Percentiles rank a stretch among this genome's conserved stretches.
Evolutionary conservation across 305 asterid genomes (phyloP).

Genomic region (Plantago lanceolata): DNA sequence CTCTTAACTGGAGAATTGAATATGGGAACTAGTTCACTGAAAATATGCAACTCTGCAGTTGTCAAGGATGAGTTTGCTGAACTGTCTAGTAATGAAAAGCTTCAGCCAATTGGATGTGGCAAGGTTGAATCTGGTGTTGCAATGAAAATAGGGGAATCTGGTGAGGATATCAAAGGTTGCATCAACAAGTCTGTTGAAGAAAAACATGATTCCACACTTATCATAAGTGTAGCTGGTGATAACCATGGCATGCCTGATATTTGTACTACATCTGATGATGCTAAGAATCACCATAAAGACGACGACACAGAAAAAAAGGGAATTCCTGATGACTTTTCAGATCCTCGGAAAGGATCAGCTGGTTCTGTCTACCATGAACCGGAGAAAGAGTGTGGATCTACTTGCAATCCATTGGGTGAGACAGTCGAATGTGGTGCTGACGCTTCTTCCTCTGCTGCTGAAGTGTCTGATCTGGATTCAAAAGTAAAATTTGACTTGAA

Average conservation of each 20-base stretch:
- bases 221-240: conserved; percentile 21
- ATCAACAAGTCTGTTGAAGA: conserved; percentile 29
- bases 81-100: conserved; percentile 28
- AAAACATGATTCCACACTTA: background rate
- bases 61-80: conserved; percentile 31
- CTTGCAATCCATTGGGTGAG: conserved; percentile 27
- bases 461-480: conserved; percentile 27
- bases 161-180: conserved; percentile 8
- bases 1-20: conserved; percentile 29
- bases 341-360: conserved; percentile 24
- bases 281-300: conserved; percentile 23
- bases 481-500: conserved; percentile 49
- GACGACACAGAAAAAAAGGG: conserved; percentile 29
- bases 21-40: conserved; percentile 13
- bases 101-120: conserved; percentile 19
- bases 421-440: conserved; percentile 23
- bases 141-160: background rate
- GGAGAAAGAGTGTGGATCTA: conserved; percentile 21
- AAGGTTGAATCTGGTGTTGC: conserved; percentile 8
- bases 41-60: conserved; percentile 22
- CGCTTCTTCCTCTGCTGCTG: conserved; percentile 29
- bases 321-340: conserved; percentile 20
- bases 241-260: conserved; percentile 21
- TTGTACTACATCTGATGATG: conserved; percentile 23
- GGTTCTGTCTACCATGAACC: conserved; percentile 25